A percentile compares a stretch with the other conserved stretches of the same genome.
Conservation (phyloP, 2,329 filamentous ascomycete species). For the Fusarium floridanum region DNA sequence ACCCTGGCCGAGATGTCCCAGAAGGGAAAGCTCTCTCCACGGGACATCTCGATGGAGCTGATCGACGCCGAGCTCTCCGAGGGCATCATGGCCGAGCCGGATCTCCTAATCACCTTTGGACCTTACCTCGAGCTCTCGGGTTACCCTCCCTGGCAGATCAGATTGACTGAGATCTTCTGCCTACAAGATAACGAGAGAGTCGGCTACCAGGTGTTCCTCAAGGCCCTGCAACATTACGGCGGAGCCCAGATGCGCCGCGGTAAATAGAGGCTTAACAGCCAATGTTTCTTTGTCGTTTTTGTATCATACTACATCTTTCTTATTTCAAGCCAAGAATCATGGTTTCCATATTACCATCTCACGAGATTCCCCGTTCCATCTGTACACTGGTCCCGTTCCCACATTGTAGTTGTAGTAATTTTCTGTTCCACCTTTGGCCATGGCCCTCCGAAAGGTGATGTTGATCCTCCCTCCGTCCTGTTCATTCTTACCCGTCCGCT, state of each 20-base stretch:
- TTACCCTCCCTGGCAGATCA: conserved; percentile 96
- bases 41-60: conserved; percentile 86
- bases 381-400: conserved; percentile 75
- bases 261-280: conserved; percentile 56
- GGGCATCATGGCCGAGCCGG: conserved; percentile 87
- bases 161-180: conserved; percentile 93
- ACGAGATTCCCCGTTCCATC: conserved; percentile 70
- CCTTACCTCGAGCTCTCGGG: conserved; percentile 87
- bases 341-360: conserved; percentile 62
- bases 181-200: conserved; percentile 83
- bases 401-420: conserved; percentile 91
- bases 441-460: conserved; percentile 81
- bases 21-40: conserved; percentile 81
- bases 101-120: conserved; percentile 88
- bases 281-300: conserved; percentile 12
- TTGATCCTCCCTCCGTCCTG: conserved; percentile 77
- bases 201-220: conserved; percentile 93
- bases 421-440: conserved; percentile 79
- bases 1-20: conserved; percentile 97
- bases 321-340: conserved; percentile 3
- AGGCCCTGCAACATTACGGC: conserved; percentile 85
- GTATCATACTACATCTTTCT: not conserved
- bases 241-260: conserved; percentile 91
- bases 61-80: conserved; percentile 89
- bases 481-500: conserved; percentile 74